phyloP scores from a whole-genome alignment of 2,329 filamentous ascomycete genomes.

The Venturia nashicola region DNA sequence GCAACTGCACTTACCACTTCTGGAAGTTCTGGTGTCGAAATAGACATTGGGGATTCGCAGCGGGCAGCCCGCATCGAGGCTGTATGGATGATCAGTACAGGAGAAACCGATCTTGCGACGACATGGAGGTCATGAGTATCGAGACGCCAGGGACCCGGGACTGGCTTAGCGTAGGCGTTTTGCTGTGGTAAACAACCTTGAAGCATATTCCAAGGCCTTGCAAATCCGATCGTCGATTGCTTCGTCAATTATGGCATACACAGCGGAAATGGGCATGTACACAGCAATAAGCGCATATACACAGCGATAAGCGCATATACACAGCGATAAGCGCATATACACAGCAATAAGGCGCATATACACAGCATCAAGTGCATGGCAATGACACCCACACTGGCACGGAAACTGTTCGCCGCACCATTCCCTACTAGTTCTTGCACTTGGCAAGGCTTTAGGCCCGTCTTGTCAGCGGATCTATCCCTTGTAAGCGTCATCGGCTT shows the following conservation, averaged over 20 bases:
- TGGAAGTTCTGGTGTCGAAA: neutral
- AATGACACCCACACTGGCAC: no score
- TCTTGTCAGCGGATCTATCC: neutral
- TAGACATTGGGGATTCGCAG: neutral
- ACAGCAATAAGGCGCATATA: no score
- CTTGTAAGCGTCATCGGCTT: slow-evolving; percentile 1
- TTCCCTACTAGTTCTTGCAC: no score
- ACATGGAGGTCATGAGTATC: neutral
- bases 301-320: no score
- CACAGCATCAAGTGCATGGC: no score
- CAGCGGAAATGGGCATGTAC: no score
- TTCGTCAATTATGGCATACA: neutral
- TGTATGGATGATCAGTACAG: neutral
- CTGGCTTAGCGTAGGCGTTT: neutral
- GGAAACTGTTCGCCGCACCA: no score
- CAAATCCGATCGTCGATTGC: neutral
- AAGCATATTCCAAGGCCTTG: no score
- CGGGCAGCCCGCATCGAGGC: neutral
- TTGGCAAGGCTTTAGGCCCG: neutral
- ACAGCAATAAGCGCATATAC: no score
- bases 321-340: no score
- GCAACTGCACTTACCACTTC: no score
- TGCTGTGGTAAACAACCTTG: no score
- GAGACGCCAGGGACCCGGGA: neutral
- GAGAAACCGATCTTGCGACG: neutral